phyloP scores from a whole-genome alignment of 768 basidiomycete species.

The Tricholoma furcatifolium region DNA sequence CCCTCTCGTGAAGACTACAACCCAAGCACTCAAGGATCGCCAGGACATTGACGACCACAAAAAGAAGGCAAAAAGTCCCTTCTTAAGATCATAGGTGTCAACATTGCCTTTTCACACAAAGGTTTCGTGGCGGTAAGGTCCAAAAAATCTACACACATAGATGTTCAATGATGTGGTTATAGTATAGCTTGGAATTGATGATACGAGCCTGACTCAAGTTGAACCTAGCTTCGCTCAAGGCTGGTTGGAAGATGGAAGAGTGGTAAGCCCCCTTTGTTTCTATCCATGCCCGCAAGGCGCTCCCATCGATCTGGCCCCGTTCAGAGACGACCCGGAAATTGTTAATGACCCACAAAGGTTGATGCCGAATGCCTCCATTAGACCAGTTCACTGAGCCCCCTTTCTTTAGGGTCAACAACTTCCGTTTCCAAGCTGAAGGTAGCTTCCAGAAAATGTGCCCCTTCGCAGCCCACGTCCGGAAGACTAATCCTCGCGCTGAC shows the following conservation, averaged over 20 bases:
- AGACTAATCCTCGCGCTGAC: constrained; percentile 46
- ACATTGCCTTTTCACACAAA: constrained; percentile 51
- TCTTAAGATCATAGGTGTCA: constrained; percentile 43
- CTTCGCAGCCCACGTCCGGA: constrained; percentile 48
- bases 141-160: neutral
- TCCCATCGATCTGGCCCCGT: constrained; percentile 44
- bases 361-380: constrained; percentile 1
- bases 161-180: neutral
- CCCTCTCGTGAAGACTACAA: constrained; percentile 45
- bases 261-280: constrained; percentile 27
- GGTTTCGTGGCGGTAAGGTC: constrained; percentile 39
- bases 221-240: constrained; percentile 31
- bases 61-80: constrained; percentile 30
- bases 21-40: constrained; percentile 40
- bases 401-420: constrained; percentile 37
- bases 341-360: constrained; percentile 35
- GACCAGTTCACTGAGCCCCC: neutral
- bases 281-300: constrained; percentile 31
- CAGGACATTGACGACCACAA: constrained; percentile 39
- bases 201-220: constrained; percentile 33
- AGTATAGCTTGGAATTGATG: constrained; percentile 39
- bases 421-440: constrained; percentile 35
- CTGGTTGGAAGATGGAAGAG: constrained; percentile 58
- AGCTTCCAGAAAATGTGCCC: constrained; percentile 40
- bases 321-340: constrained; percentile 38